Evolutionary conservation across 305 asterid species (phyloP).

Genomic region (Euphrasia arctica): DNA sequence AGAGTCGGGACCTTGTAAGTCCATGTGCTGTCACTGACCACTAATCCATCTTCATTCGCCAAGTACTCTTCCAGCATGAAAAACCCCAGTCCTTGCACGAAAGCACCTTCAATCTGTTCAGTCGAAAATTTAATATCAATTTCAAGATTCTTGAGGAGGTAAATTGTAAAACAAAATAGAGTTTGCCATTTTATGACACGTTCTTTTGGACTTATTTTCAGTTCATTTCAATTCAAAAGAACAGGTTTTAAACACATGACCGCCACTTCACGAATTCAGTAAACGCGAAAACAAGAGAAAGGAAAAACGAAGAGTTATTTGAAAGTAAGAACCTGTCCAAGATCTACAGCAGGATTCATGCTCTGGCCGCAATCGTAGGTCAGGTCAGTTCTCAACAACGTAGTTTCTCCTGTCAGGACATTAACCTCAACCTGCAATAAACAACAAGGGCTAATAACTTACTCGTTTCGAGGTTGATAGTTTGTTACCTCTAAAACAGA

Average conservation of each 20-base stretch:
- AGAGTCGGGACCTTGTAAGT: slow-evolving; percentile 65
- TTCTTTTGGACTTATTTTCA: too few species aligned
- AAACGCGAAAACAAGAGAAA: neutral
- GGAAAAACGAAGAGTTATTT: neutral
- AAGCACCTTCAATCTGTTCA: slow-evolving; percentile 67
- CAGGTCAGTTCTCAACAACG: neutral
- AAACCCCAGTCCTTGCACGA: slow-evolving; percentile 69
- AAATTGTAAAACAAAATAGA: neutral
- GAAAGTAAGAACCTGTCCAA: slow-evolving; percentile 1
- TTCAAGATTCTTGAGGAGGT: neutral
- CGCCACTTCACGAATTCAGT: too few species aligned
- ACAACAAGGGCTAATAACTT: neutral
- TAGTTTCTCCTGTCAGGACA: neutral
- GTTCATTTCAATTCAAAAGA: too few species aligned
- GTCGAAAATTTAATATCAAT: neutral
- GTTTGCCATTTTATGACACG: neutral
- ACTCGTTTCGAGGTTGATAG: too few species aligned
- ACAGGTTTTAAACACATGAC: too few species aligned
- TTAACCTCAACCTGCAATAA: neutral
- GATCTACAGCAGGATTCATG: slow-evolving; percentile 1
- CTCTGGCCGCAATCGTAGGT: slow-evolving; percentile 3
- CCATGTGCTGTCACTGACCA: slow-evolving; percentile 60
- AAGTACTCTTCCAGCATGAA: slow-evolving; percentile 63
- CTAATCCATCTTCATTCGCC: slow-evolving; percentile 45
- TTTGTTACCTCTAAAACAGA: too few species aligned